These are phyloP conservation scores for Tetrahymena malaccensis DNA, from an alignment of 73 alveolate species.

Conservation along the genomic window DNA sequence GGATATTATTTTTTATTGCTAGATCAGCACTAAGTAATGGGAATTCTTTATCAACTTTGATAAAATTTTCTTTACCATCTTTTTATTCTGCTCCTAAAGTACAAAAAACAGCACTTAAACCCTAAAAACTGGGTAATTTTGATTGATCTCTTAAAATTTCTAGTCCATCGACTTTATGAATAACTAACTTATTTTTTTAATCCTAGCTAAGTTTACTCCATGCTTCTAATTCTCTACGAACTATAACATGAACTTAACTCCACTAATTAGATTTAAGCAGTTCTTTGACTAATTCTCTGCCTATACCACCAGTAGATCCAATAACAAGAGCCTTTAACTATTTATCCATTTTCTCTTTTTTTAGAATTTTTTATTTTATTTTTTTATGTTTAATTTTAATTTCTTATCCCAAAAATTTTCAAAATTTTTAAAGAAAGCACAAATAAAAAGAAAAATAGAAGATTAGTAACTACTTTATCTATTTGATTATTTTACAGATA, in stretches of 20 bases:
- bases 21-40: not conserved
- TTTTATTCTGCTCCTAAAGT: not conserved
- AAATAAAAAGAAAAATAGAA: not conserved
- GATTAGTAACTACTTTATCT: not conserved
- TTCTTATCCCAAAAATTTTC: not conserved
- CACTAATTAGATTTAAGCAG: not conserved
- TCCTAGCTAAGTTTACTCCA: constrained; percentile 34
- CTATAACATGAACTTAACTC: constrained; percentile 28
- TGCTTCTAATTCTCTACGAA: constrained; percentile 17
- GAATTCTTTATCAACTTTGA: not conserved
- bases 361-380: not conserved
- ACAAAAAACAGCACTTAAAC: not conserved
- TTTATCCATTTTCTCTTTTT: not conserved
- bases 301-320: constrained; percentile 48
- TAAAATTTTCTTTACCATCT: not conserved
- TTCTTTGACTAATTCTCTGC: constrained; percentile 35
- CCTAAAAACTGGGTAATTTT: not conserved
- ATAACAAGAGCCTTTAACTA: constrained; percentile 33
- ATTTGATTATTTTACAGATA: not conserved
- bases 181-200: constrained; percentile 16
- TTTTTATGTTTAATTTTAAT: not conserved
- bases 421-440: no score
- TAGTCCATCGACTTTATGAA: constrained; percentile 31
- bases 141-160: constrained; percentile 27
- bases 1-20: not conserved